Evolutionary conservation across 73 alveolate genomes (phyloP).

Genomic region (Paraurostyla sp.): DNA sequence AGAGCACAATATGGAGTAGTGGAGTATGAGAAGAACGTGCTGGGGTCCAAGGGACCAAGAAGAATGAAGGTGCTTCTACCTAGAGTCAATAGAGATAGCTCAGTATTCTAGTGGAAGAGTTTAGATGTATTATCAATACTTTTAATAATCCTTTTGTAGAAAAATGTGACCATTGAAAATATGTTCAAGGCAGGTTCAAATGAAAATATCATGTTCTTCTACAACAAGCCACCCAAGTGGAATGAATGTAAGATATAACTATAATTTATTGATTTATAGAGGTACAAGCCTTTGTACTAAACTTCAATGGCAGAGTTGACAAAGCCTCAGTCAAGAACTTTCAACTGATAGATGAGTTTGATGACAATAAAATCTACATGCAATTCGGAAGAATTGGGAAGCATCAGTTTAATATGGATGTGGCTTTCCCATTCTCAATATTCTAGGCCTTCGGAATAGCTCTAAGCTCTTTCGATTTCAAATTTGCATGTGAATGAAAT

Average conservation of each 20-base stretch:
- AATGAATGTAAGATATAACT: conserved; percentile 64
- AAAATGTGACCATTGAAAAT: conserved; percentile 76
- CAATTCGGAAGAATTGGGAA: conserved; percentile 94
- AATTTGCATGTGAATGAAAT: conserved; percentile 90
- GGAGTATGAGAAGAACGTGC: conserved; percentile 87
- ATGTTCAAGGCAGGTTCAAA: conserved; percentile 71
- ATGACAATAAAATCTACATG: conserved; percentile 82
- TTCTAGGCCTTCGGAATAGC: conserved; percentile 89
- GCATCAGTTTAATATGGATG: conserved; percentile 87
- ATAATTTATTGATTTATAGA: conserved; percentile 22
- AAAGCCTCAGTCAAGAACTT: conserved; percentile 91
- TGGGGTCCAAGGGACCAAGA: conserved; percentile 94
- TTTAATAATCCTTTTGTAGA: background rate
- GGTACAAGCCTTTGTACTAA: conserved; percentile 91
- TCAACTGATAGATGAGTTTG: conserved; percentile 84
- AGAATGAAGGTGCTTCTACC: conserved; percentile 91
- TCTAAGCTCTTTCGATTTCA: conserved; percentile 86
- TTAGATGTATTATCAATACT: background rate
- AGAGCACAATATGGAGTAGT: conserved; percentile 85
- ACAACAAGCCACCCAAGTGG: conserved; percentile 94
- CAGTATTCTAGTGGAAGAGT: conserved; percentile 10
- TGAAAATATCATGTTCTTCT: conserved; percentile 73
- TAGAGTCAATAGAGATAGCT: conserved; percentile 37
- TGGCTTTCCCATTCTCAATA: conserved; percentile 85
- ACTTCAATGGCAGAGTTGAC: conserved; percentile 94